Percentiles rank a stretch among this genome's conserved stretches.
These are phyloP conservation scores for Prototheca cutis DNA, from an alignment of 163 green algal genomes.

Conservation along the genomic window DNA sequence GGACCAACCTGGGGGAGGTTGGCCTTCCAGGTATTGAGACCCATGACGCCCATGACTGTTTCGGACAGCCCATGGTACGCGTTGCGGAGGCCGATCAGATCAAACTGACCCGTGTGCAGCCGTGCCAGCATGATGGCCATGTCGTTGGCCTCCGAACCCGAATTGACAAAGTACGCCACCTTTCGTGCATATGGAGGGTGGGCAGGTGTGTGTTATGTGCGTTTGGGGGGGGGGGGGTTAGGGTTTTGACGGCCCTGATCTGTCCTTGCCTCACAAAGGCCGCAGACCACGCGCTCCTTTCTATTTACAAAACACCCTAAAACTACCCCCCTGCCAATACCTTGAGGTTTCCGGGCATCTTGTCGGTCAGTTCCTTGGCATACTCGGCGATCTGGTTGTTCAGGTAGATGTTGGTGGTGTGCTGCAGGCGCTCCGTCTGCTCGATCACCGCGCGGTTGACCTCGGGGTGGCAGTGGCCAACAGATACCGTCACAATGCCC, in stretches of 20 bases:
- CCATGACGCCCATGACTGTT: slow-evolving; percentile 80
- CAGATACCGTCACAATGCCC: slow-evolving; percentile 94
- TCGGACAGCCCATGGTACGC: slow-evolving; percentile 86
- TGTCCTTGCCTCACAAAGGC: too few relatives aligned
- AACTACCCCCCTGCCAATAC: too few relatives aligned
- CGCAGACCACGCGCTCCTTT: too few relatives aligned
- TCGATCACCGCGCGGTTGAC: slow-evolving; percentile 48
- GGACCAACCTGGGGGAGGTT: slow-evolving; percentile 30
- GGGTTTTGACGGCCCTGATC: too few relatives aligned
- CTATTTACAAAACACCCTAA: too few relatives aligned
- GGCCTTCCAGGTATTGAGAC: slow-evolving; percentile 84
- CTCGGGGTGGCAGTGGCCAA: slow-evolving; percentile 89
- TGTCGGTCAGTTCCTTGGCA: slow-evolving; percentile 79
- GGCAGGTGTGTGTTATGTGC: background rate
- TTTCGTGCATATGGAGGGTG: too few relatives aligned
- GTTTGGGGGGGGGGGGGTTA: slow-evolving; percentile 47
- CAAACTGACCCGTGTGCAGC: slow-evolving; percentile 77
- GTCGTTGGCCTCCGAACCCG: slow-evolving; percentile 90
- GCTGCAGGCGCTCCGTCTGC: slow-evolving; percentile 67
- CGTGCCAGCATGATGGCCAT: slow-evolving; percentile 91
- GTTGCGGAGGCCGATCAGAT: slow-evolving; percentile 84
- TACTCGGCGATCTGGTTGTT: slow-evolving; percentile 86
- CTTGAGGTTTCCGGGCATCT: slow-evolving; percentile 86
- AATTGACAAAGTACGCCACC: slow-evolving; percentile 92
- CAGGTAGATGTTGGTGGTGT: slow-evolving; percentile 97